A percentile compares a stretch with the other conserved stretches of the same genome.
Conservation (phyloP, 2,329 filamentous ascomycete genomes). For the Colletotrichum destructivum region DNA sequence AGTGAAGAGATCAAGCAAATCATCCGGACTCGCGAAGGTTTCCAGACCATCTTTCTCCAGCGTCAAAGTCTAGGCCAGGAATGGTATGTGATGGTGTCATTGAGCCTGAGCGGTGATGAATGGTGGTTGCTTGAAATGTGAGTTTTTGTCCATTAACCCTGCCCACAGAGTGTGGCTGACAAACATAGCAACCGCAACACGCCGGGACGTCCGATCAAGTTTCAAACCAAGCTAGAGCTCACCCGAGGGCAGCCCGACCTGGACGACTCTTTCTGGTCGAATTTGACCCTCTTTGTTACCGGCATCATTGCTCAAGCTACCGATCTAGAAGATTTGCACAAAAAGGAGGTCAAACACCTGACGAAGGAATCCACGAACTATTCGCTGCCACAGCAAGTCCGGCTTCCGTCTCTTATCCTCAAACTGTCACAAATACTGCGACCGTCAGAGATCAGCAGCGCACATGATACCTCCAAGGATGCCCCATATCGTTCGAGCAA, state of each 20-base stretch:
- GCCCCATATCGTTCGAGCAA: constrained; percentile 45
- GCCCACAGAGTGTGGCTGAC: constrained; percentile 23
- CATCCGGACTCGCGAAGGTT: constrained; percentile 74
- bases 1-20: constrained; percentile 71
- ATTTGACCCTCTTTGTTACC: constrained; percentile 65
- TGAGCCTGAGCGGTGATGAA: constrained; percentile 80
- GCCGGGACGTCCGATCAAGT: constrained; percentile 45
- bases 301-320: constrained; percentile 67
- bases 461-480: constrained; percentile 24
- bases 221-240: constrained; percentile 56
- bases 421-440: constrained; percentile 61
- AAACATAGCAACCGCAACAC: constrained; percentile 47
- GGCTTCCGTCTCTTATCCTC: constrained; percentile 64
- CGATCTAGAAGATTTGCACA: constrained; percentile 64
- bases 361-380: constrained; percentile 53
- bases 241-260: constrained; percentile 60
- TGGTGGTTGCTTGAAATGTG: constrained; percentile 84
- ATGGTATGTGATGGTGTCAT: constrained; percentile 81
- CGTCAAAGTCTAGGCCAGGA: constrained; percentile 78
- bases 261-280: constrained; percentile 66
- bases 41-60: constrained; percentile 78
- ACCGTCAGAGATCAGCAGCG: neutral
- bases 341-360: constrained; percentile 59
- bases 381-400: constrained; percentile 59
- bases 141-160: constrained; percentile 48